Conservation (phyloP, 345 rosid species). For the Streptanthus diversifolius region DNA sequence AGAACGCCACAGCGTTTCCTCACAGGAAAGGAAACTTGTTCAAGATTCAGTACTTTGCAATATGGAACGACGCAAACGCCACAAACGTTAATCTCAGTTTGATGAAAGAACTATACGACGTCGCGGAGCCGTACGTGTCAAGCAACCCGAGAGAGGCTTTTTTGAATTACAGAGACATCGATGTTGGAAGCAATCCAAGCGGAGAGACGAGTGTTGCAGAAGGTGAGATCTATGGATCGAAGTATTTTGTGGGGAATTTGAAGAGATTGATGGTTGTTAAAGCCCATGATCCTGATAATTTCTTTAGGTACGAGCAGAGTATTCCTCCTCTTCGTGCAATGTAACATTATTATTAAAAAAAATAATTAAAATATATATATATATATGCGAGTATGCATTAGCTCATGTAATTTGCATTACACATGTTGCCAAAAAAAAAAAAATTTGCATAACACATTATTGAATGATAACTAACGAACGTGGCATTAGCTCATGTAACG, state of each 20-base stretch:
- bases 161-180: slow-evolving; percentile 34
- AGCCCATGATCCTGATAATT: slow-evolving; percentile 37
- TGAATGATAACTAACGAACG: neutral
- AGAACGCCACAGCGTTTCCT: slow-evolving; percentile 43
- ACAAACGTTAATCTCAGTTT: slow-evolving; percentile 10
- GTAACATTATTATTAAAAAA: slow-evolving; percentile 1
- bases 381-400: neutral
- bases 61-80: slow-evolving; percentile 26
- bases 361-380: neutral
- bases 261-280: slow-evolving; percentile 35
- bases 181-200: slow-evolving; percentile 14
- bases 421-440: too few species aligned
- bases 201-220: slow-evolving; percentile 1
- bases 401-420: neutral
- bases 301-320: slow-evolving; percentile 40
- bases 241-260: slow-evolving; percentile 34
- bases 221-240: slow-evolving; percentile 35
- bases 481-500: too few species aligned
- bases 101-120: slow-evolving; percentile 36
- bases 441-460: neutral
- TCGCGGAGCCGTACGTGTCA: slow-evolving; percentile 39
- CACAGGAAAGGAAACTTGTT: slow-evolving; percentile 44
- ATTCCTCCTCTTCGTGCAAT: slow-evolving; percentile 19
- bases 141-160: slow-evolving; percentile 40
- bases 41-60: slow-evolving; percentile 33